Conservation (phyloP, 192 early-diverging fungal genomes). For the Dissophora globulifera region DNA sequence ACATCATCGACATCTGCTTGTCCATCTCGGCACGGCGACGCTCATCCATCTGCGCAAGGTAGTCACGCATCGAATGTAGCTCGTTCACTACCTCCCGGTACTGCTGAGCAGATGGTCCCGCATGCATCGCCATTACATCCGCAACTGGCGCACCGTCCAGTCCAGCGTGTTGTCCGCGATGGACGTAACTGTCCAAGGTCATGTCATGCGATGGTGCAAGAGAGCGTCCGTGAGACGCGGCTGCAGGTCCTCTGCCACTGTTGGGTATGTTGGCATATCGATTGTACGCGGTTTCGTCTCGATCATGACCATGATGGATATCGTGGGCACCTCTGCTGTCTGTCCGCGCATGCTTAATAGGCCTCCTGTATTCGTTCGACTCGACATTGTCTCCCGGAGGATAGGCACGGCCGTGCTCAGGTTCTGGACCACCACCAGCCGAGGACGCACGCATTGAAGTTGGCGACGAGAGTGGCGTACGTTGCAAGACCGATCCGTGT, state of each 20-base stretch:
- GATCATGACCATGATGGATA: not conserved
- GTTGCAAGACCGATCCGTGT: not conserved
- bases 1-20: constrained; percentile 25
- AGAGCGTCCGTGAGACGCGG: constrained; percentile 5
- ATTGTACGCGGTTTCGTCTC: not conserved
- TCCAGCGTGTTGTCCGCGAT: not conserved
- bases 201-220: not conserved
- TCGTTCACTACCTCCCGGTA: constrained; percentile 32
- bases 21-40: constrained; percentile 16
- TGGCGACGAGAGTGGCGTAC: constrained; percentile 10
- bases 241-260: constrained; percentile 5
- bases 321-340: constrained; percentile 9
- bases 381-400: constrained; percentile 3
- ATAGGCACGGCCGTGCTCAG: constrained; percentile 10
- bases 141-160: not conserved
- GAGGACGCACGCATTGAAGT: not conserved
- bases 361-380: constrained; percentile 17
- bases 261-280: not conserved
- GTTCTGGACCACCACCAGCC: not conserved
- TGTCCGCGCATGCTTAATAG: constrained; percentile 40
- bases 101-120: constrained; percentile 9
- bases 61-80: constrained; percentile 28
- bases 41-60: constrained; percentile 33
- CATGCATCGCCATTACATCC: not conserved
- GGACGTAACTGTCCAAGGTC: not conserved